Evolutionary conservation across 2,329 filamentous ascomycete genomes (phyloP), one percentile per base, ranked within the genome.

Genomic region (Diaporthe vexans): DNA sequence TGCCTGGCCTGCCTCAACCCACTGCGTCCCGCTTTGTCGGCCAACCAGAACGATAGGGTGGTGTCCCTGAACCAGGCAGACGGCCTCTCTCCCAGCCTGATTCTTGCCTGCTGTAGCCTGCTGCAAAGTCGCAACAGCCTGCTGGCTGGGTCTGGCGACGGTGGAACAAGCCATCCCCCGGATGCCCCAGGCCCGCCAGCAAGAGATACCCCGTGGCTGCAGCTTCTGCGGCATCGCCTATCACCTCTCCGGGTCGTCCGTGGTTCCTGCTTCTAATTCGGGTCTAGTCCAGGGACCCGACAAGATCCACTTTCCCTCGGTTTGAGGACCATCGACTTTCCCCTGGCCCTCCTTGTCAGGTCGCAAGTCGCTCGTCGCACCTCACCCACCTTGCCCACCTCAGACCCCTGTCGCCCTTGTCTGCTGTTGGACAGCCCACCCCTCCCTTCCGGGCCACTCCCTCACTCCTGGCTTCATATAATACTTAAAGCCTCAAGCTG

Each of bases 401-500:
- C 4, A 3, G 11, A 13, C 52, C 52, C 52, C n/a, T 4, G 70
- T 57, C 52, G 68, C 73, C 71, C 58, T 15, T 74, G 72, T 68
- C 74, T 63, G 61, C 61, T 72, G 73, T 46, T 71, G 40, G 48
- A 65, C 56, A 40, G 57, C 43, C 71, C 72, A 74, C 68, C 63
- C 56, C 57, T 71, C 72, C 71, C 67, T 71, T 73, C 43, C 43
- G 43, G 15, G 15, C 15, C 43, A 13, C 15, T 17, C 65, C 67
- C 57, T 35, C 48, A 54, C 52, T 59, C 67, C 51, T 54, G 58
- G 59, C 57, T 40, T 75, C 67, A 74, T 74, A 76, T 74, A 74
- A 72, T 76, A 76, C 72, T 74, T 76, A 76, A 76, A 72, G 74
- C 63, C 72, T 58, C 72, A 57, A 26, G 37, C 37, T 37, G 37